Evolutionary conservation across 176 grass and related monocot species (phyloP).

Genomic region (Phoenix roebelenii): DNA sequence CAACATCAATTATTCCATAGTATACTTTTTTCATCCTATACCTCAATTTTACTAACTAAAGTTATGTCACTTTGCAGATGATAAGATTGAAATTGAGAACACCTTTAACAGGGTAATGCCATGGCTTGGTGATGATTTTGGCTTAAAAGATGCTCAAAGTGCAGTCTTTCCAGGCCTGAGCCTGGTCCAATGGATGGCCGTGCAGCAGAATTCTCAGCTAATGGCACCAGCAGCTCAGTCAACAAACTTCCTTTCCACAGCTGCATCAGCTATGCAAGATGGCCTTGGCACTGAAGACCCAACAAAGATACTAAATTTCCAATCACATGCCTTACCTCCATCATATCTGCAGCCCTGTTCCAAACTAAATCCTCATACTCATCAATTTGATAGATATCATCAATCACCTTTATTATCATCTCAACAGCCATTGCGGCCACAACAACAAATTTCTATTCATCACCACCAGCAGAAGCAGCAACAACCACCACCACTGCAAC

Average conservation of each 20-base stretch:
- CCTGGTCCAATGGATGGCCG: constrained; percentile 95
- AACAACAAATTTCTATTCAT: constrained; percentile 22
- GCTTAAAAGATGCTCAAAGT: constrained; percentile 83
- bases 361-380: constrained; percentile 29
- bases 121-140: constrained; percentile 78
- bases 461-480: constrained; percentile 46
- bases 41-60: constrained; percentile 11
- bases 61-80: constrained; percentile 51
- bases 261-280: constrained; percentile 38
- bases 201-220: constrained; percentile 89
- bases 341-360: constrained; percentile 53
- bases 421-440: constrained; percentile 38
- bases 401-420: constrained; percentile 36
- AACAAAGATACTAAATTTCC: constrained; percentile 49
- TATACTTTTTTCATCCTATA: too few relatives aligned
- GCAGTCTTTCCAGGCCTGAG: constrained; percentile 79
- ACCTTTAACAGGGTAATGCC: constrained; percentile 89
- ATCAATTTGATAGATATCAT: constrained; percentile 23
- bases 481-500: constrained; percentile 32
- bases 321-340: constrained; percentile 42
- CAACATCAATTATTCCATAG: too few relatives aligned
- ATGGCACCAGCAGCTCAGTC: constrained; percentile 35
- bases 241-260: constrained; percentile 29
- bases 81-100: constrained; percentile 75
- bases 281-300: constrained; percentile 37